Base-by-base conservation (phyloP, 2,329 filamentous ascomycete species). In the Exophiala alcalophila region DNA sequence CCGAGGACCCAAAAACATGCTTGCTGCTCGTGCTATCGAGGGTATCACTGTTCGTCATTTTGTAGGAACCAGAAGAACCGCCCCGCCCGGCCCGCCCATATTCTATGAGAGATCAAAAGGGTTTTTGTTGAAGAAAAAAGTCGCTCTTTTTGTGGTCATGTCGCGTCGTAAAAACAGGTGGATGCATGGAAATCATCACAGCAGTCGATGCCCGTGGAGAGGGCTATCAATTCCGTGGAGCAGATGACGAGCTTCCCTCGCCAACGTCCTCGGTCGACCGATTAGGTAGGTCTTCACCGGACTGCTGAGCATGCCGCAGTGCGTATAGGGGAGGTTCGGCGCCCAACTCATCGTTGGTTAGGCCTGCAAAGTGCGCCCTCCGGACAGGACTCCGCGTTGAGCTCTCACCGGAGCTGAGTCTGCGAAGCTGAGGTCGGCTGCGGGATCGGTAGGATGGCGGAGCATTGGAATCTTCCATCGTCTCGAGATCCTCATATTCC, bases 401-500 rank as follows among this genome's bases (percentile, higher is more conserved):
- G 6, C 44, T 47, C 31, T 45, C 49, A 7, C 26, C 30, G 9
- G 40, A 45, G 20, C 36, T 37, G 11, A 38, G 29, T 38, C 36
- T 38, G 7, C 21, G 27, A 23, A 11, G 23, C 3, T 23, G 25
- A 10, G 21, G 34, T 40, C 26, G 32, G 12, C 28, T 15, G 15
- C 48, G 47, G 7, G 27, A 2, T 8, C 27, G 44, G 25, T 52
- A 53, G 2, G 44, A 40, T 27, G 52, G 47, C 16, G 52, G 45
- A 15, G 36, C 38, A 38, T 65, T 58, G 32, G 64, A 44, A 26
- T 56, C 63, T 2, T 66, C 63, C 57, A 73, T 60, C 10, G 61
- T 61, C 44, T 73, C 71, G 24, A 76, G 57, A 30, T 73, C 69
- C 23, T 67, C 64, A 40, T 72, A 63, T 12, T 74, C 67, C 2